Evolutionary conservation across 1,139 yeast species (phyloP), one percentile per base, ranked within the genome.

Genomic region (Kodamaea arcana): DNA sequence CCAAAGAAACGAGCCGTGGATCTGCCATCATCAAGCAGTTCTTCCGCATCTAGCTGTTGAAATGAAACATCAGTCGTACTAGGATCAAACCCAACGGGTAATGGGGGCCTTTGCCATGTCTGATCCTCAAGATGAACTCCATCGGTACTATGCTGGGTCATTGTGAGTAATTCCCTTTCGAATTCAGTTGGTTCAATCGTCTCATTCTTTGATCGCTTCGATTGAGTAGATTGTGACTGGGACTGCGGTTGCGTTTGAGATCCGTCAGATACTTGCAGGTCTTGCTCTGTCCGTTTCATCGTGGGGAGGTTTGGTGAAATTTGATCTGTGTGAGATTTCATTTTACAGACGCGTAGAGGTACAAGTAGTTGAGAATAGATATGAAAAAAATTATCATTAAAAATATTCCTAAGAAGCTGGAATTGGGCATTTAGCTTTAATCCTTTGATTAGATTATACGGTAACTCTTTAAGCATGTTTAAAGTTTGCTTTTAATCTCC

Each of bases 21-120:
- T 6, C 81, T 80, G 10, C 76, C 72, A 10, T 74, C 60, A 18
- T 59, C 24, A 12, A 20, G 54, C 5, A 83, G 75, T 51, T 92
- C 98, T 52, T 92, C 98, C 1, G 95, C 96, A 58, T 94, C 98
- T 48, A 94, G 69, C 52, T 92, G 98, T 58, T 92, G 98, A 56
- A 94, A 92, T 1, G 73, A 66, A 14, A 88, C 70, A 46, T 83
- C 87, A 16, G 59, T 50, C 1, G 58, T 54, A 0, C 51, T 43
- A 0, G 83, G 71, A 41, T 74, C 65, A 45, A 80, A 78, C 24
- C 64, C 65, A 0, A 49, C 45, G 2, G 85, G 70, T 13, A 75
- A 53, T 0, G 78, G 42, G 1, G 76, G 86, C 30, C 92, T 72
- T 13, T 75, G 60, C 88, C 90, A 82, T 23, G 51, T 51, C 50